Conservation (phyloP, 2,329 filamentous ascomycete species). For the Aspergillus japonicus region DNA sequence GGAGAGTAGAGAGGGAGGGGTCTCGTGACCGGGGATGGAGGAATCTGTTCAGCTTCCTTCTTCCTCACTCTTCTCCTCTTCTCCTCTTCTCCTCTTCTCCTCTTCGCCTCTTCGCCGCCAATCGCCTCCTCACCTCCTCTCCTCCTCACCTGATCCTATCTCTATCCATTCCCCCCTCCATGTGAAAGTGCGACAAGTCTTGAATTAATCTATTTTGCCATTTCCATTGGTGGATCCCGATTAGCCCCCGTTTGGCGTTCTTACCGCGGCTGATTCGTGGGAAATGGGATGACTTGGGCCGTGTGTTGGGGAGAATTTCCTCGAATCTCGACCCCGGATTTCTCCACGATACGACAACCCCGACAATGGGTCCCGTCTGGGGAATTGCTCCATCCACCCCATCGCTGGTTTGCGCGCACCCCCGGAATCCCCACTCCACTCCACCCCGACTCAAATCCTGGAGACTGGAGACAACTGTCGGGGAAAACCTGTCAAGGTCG, state of each 20-base stretch:
- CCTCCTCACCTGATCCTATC: neutral
- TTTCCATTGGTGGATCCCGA: slow-evolving; percentile 32
- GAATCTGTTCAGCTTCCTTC: neutral
- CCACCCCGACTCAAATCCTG: slow-evolving; percentile 17
- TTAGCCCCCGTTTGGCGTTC: slow-evolving; percentile 14
- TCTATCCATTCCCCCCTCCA: neutral
- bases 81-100: neutral
- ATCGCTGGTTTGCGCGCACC: slow-evolving; percentile 8
- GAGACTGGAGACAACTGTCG: slow-evolving; percentile 14
- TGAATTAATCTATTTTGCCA: neutral
- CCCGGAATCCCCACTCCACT: slow-evolving; percentile 25
- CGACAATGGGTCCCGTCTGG: slow-evolving; percentile 1
- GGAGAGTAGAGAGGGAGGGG: neutral
- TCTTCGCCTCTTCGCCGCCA: neutral
- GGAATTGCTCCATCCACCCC: slow-evolving; percentile 9
- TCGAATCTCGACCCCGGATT: slow-evolving; percentile 31
- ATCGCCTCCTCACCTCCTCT: neutral
- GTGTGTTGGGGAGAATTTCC: slow-evolving; percentile 27
- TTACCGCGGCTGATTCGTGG: slow-evolving; percentile 30
- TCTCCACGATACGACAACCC: slow-evolving; percentile 19
- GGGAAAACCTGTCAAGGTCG: slow-evolving; percentile 17
- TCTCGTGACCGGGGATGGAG: neutral
- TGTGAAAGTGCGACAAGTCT: slow-evolving; percentile 2
- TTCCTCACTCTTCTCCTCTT: neutral
- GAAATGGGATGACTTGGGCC: slow-evolving; percentile 19